Evolutionary conservation across 2,329 filamentous ascomycete genomes (phyloP).

Genomic region (Saccharata proteae): DNA sequence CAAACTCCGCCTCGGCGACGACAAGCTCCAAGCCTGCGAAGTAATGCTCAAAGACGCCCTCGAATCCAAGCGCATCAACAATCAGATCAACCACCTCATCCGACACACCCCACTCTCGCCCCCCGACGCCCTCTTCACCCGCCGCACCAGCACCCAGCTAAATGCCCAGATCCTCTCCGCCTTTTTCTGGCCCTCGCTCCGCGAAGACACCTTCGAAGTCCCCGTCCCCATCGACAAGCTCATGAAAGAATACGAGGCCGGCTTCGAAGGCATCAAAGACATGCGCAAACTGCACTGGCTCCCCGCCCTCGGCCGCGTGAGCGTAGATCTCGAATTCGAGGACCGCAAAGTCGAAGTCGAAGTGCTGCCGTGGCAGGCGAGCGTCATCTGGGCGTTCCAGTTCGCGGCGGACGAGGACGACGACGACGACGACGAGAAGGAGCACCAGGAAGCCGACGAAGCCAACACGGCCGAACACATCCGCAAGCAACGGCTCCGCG

Average conservation of each 20-base stretch:
- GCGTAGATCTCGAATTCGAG: slow-evolving; percentile 67
- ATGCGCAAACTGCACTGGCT: slow-evolving; percentile 84
- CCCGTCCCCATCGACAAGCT: slow-evolving; percentile 46
- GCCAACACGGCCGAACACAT: slow-evolving; percentile 14
- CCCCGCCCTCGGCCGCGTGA: slow-evolving; percentile 66
- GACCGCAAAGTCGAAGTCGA: slow-evolving; percentile 66
- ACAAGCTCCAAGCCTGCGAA: slow-evolving; percentile 79
- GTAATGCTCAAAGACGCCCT: slow-evolving; percentile 94
- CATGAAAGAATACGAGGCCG: slow-evolving; percentile 58
- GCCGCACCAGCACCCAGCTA: slow-evolving; percentile 27
- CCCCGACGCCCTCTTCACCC: slow-evolving; percentile 6
- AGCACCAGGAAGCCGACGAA: slow-evolving; percentile 14
- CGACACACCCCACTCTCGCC: slow-evolving; percentile 3
- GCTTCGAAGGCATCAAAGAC: slow-evolving; percentile 70
- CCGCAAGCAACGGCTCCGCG: slow-evolving; percentile 10
- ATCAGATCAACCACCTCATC: slow-evolving; percentile 41
- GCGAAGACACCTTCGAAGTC: slow-evolving; percentile 55
- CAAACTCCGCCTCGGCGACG: slow-evolving; percentile 79
- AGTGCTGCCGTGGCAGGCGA: slow-evolving; percentile 74
- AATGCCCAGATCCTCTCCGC: slow-evolving; percentile 81
- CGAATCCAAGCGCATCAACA: slow-evolving; percentile 67
- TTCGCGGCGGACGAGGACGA: slow-evolving; percentile 26
- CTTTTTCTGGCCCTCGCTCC: slow-evolving; percentile 82
- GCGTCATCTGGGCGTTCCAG: slow-evolving; percentile 75
- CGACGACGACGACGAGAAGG: slow-evolving; percentile 10